These are phyloP conservation scores for Durusdinium trenchii DNA, from an alignment of 73 alveolate genomes.

Conservation along the genomic window DNA sequence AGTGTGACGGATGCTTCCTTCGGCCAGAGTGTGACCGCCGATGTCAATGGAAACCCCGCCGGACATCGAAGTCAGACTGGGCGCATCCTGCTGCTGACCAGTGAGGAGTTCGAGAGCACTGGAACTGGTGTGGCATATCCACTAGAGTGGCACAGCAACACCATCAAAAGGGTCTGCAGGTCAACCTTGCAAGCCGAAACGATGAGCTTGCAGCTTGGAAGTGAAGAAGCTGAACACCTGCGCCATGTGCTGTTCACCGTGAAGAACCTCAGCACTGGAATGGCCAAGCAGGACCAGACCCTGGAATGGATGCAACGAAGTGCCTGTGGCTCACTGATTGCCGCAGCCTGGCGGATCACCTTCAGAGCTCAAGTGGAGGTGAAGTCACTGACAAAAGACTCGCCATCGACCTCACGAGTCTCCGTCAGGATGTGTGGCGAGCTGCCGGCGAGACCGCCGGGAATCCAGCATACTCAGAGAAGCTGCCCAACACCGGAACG, in stretches of 20 bases:
- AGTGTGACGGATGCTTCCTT: constrained; percentile 64
- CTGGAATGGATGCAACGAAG: neutral
- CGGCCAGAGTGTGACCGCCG: neutral
- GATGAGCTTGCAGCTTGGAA: neutral
- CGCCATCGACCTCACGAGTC: neutral
- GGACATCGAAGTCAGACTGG: constrained; percentile 28
- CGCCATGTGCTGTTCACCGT: neutral
- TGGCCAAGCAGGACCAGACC: neutral
- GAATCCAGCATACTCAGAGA: neutral
- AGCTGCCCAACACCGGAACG: neutral
- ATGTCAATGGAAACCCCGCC: neutral
- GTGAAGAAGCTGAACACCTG: constrained; percentile 41
- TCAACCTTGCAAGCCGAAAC: constrained; percentile 39
- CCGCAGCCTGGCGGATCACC: neutral
- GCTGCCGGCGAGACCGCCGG: neutral
- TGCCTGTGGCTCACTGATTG: constrained; percentile 27
- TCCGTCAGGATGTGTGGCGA: constrained; percentile 43
- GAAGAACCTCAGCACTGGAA: neutral
- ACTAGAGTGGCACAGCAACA: neutral
- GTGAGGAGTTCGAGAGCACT: neutral
- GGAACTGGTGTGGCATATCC: neutral
- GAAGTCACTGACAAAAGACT: neutral
- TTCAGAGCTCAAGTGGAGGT: neutral
- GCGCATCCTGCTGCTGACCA: neutral
- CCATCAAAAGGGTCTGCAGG: constrained; percentile 33